Conservation (phyloP, 164 flowering plant species). For the Malania oleifera region DNA sequence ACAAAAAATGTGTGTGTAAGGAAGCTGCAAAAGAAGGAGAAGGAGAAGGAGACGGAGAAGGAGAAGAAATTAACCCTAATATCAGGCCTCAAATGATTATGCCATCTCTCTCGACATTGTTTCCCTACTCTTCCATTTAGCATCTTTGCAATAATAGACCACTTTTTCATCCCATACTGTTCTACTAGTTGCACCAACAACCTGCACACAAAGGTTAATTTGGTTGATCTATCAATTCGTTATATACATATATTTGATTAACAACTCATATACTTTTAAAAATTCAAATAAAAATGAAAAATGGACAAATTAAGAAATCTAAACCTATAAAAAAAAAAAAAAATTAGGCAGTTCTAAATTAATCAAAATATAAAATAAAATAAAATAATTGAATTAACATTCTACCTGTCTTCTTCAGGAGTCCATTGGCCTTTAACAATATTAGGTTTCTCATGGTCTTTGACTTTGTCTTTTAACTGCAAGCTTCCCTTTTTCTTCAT, state of each 20-base stretch:
- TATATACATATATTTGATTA: too few species aligned
- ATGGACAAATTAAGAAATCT: not conserved
- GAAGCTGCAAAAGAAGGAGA: not conserved
- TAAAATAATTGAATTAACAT: not conserved
- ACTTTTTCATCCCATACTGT: constrained; percentile 31
- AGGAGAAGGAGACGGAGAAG: not conserved
- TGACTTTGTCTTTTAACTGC: not conserved
- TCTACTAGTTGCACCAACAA: constrained; percentile 27
- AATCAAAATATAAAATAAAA: too few species aligned
- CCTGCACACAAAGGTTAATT: constrained; percentile 25
- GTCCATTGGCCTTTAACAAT: constrained; percentile 37
- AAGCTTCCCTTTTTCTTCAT: constrained; percentile 6
- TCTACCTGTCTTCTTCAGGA: constrained; percentile 36
- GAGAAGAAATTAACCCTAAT: too few species aligned
- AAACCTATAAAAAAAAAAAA: not conserved
- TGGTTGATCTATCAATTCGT: too few species aligned
- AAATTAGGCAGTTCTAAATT: too few species aligned
- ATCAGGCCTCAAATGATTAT: constrained; percentile 45
- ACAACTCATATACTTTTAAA: too few species aligned
- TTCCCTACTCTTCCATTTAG: constrained; percentile 43
- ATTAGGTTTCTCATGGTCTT: constrained; percentile 1
- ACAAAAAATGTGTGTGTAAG: too few species aligned
- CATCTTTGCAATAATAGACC: constrained; percentile 40
- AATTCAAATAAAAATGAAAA: too few species aligned
- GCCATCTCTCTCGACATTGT: constrained; percentile 63